Base-by-base conservation (phyloP, 495 filamentous ascomycete species). In the Aspergillus olivimuriae region DNA sequence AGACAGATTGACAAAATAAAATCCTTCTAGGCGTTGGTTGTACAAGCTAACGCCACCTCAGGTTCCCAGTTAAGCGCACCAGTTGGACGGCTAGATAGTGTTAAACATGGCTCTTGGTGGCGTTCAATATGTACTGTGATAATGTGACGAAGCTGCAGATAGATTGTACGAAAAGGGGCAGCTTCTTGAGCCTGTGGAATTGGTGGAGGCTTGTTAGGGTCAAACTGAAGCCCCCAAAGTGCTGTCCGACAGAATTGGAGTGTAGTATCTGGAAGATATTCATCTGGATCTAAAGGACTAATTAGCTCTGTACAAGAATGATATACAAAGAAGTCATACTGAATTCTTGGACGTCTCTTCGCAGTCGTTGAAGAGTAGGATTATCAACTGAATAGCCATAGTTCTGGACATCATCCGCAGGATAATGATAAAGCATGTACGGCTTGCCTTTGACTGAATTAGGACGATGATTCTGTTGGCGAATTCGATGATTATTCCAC, bases 401-500 rank as follows among this genome's bases (percentile, higher is more conserved):
- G 17, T 55, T 41, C 26, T 45, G 31, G 22, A 55, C 33, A 24
- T 37, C 41, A 33, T 44, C 32, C 14, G 34, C 20, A 10, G 49
- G 49, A 41, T 42, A 45, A 22, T 55, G 17, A 41, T 48, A 55
- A 17, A 41, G 37, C 40, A 55, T 50, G 23, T 44, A 48, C 30
- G 43, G 52, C 44, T 55, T 55, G 21, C 52, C 52, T 4, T 39
- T 34, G 12, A 51, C 33, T 15, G 35, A 37, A 19, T 55, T 31
- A 20, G 49, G 49, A 15, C 42, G 43, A 26, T 48, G 45, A 11
- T 20, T 10, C 39, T 56, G 51, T 34, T 44, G 50, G 15, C 46
- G 31, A 28, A 56, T 56, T 34, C 19, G 28, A 36, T 56, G 45
- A 1, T 37, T 37, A 22, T 56, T 56, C 45, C 50, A 56, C 5